Base-by-base conservation (phyloP, 805 yeast species). In the Kodamaea restingae region DNA sequence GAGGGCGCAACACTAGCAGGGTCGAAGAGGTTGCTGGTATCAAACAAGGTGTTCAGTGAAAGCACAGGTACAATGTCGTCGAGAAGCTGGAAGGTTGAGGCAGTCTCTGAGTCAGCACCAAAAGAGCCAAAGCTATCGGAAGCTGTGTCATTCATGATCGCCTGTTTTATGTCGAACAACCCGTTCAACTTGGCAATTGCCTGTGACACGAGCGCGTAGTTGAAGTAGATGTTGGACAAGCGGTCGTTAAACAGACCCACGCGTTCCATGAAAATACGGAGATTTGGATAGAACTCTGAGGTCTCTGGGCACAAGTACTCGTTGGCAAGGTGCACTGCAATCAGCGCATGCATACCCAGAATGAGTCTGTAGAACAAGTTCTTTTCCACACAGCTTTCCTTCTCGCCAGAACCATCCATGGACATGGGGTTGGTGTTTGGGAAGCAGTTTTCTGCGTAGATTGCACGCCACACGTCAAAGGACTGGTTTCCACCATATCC, bases 401-500 rank as follows among this genome's bases (percentile, higher is more conserved):
- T 61, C 46, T 48, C 55, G n/a, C 51, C 51, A 27, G 56, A 63
- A 1, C 58, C 60, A 22, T 56, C 43, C 59, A 60, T 54, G 3
- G 63, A 52, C 63, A 62, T 58, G 11, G 67, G 69, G 39, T 54
- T 61, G 5, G 70, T 62, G 48, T 66, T 70, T 6, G 80, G 79
- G 64, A 90, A 90, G 58, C 96, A 88, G 66, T 90, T 90, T 51
- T 93, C 96, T 31, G 78, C 81, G 61, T 93, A 93, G 20, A 93
- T 88, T 48, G 95, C 87, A 29, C 78, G 71, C 99, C 99, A 93
- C 34, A 93, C 87, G 56, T 84, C 88, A 49, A 82, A 79, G 15
- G 96, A 87, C 54, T 93, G 96, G 36, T 81, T 79, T 21, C 98
- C 98, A 22, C 88, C 84, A 55, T 93, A 93, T 0, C 98, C 98